Evolutionary conservation across 2,329 filamentous ascomycete species (phyloP), one percentile per base, ranked within the genome.

Genomic region (Dothideomycetes sp.): DNA sequence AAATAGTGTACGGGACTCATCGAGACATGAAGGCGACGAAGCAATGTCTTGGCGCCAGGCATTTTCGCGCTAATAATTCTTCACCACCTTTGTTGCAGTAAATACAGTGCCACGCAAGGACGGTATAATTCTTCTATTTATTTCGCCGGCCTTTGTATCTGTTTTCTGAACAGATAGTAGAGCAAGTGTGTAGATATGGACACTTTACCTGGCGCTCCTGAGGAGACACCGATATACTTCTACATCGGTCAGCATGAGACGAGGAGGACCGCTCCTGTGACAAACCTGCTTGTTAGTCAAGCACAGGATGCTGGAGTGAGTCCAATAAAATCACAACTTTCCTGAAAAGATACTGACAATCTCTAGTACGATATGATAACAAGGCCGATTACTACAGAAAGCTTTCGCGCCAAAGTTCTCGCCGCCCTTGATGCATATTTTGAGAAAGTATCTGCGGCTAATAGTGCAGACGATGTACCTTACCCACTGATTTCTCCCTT

Each of bases 281-380:
- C 73, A 15, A 72, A 80, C 37, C 61, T 75, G 47, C 69, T 84
- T 53, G 76, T 85, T 51, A 70, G 72, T 38, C 71, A 81, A 52
- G 70, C 84, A 9, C 70, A 85, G 36, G 38, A 50, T 35, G 36
- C 47, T 47, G 80, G 81, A 52, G 65, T 73, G 46, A n/a, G n/a
- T n/a, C n/a, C n/a, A n/a, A n/a, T n/a, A n/a, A 27, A 79, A 79
- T 63, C 79, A 83, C 71, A 66, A 77, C 66, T 19, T 44, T 43
- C 33, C 35, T 37, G 3, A 31, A 27, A 7, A 34, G 14, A 16
- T 7, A 17, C 32, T 33, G 12, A 18, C 41, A 19, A 24, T 37
- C 7, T 45, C n/a, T 49, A 88, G 82, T 85, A 89, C 65, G 76
- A 80, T 55, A 84, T 87, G 66, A 72, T 84, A 47, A 88, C 84